These are phyloP conservation scores for Stephania japonica DNA, from an alignment of 164 flowering plant genomes.

Conservation along the genomic window DNA sequence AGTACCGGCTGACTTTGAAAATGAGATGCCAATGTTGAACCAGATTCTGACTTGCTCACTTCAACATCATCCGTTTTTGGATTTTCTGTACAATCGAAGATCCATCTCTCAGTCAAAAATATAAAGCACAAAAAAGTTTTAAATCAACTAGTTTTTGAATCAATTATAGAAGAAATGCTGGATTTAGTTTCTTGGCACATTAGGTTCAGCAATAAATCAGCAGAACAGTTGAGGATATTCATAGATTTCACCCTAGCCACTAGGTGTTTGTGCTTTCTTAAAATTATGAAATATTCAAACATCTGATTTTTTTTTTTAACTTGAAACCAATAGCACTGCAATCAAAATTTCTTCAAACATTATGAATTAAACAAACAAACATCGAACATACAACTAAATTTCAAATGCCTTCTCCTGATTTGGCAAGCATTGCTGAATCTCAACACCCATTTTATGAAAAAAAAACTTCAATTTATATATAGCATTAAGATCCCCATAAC, in stretches of 20 bases:
- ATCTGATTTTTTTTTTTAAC: no score
- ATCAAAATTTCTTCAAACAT: neutral
- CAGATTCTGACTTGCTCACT: conserved; percentile 27
- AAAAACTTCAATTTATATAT: neutral
- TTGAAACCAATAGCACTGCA: neutral
- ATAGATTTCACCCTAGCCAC: neutral
- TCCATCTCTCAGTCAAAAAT: neutral
- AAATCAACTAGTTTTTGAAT: neutral
- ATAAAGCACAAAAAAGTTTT: neutral
- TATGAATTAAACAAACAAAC: neutral
- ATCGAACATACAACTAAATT: no score
- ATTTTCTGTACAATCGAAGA: conserved; percentile 30
- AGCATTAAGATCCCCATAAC: neutral
- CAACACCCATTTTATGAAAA: neutral
- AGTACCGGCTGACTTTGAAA: conserved; percentile 42
- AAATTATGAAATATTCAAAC: no score
- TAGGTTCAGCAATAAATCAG: no score
- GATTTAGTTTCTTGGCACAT: neutral
- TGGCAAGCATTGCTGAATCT: neutral
- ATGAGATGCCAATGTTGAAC: conserved; percentile 41
- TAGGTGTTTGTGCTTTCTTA: neutral
- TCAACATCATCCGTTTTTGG: conserved; percentile 27
- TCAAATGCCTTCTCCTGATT: no score
- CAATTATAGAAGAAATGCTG: neutral
- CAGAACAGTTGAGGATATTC: neutral